Evolutionary conservation across 306 rosid species (phyloP), one percentile per base, ranked within the genome.

Genomic region (barrel medic (Medicago truncatula)): DNA sequence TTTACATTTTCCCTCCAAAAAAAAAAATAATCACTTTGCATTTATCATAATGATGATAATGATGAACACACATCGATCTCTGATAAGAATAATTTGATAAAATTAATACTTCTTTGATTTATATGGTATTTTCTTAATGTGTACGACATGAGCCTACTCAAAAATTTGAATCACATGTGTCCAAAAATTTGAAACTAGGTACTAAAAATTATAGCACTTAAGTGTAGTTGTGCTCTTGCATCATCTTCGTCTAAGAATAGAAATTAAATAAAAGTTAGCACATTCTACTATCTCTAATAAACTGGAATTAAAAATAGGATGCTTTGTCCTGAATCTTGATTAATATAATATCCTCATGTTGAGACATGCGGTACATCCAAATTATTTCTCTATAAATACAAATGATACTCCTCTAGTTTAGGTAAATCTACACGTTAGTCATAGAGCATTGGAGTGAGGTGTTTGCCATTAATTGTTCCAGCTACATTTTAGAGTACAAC

Each of bases 331-430:
- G 39, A 67, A 25, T 80, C 65, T 31, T 74, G 16, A 57, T 66
- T 20, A 80, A 74, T 80, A 49, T 12, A 61, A 70, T 68, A 77
- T 75, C 70, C 47, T 63, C 46, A 34, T 43, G 43, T 54, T 76
- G 53, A 12, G 72, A 69, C 74, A 63, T 18, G 12, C n/a, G 1
- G 20, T 73, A 61, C 77, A 34, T 8, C 2, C 57, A 1, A 18
- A 39, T 28, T 31, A n/a, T 73, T 28, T 60, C 9, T 78, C 73
- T 88, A 88, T 89, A 84, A 77, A 77, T 77, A 36, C 68, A 54
- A 28, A 61, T 31, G 63, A 34, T 46, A 17, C 10, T 53, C 21
- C 47, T 21, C 67, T 54, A 61, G 41, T 60, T 36, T 20, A 14
- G 10, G 44, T 9, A 46, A 34, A 57, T 23, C 25, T 43, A 12